Evolutionary conservation across 148 eudicot genomes (phyloP), one percentile per base, ranked within the genome.

Genomic region (Chenopodium suecicum): DNA sequence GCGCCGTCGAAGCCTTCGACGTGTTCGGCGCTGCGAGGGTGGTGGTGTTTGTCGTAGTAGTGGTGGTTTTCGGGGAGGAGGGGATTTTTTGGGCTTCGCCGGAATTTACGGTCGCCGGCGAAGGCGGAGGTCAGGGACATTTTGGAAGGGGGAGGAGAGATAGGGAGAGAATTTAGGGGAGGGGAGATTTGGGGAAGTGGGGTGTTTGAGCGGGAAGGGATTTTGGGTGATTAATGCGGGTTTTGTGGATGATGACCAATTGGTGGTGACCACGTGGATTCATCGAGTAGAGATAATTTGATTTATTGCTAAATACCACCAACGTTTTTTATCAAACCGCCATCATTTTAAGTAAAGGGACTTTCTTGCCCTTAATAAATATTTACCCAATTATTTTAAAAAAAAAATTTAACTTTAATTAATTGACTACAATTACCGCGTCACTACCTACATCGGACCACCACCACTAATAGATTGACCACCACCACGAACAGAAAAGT

Each of bases 1-100:
- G 93, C 94, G 71, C 94, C 97, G 50, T 23, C 48, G 58, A 87
- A 78, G 62, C 69, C 22, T 78, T 84, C 46, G 69, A 10, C 4
- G 82, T 16, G 50, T 64, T 68, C 46, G 52, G 8, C 5, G 65
- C 2, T 20, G 27, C 65, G 6, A 47, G 9, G 44, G 44, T 50
- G 17, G 25, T 73, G 82, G 70, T n/a, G 58, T 13, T 74, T 11
- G 79, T 74, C 50, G 46, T 74, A 46, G 44, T 74, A 46, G 29
- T 68, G 85, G 68, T 87, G 84, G 34, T 85, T 78, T 4, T 82
- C 74, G 66, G 86, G 81, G 34, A 90, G 94, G 50, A 86, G 88
- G 23, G 86, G 75, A 58, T 87, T 8, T 75, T 78, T 87, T 9
- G 85, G 80, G 86, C 79, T 76, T 44, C 92, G 89, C 14, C 91